Conservation (phyloP, 306 rosid species). For the apple (Malus domestica) region ASM211411v1 NC_041796.1:1031501-1032000, state of each 20-base stretch:
- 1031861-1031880: constrained; percentile 25
- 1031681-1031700: constrained; percentile 73
- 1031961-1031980: not conserved
- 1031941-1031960: not conserved
- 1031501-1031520: constrained; percentile 55
- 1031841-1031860: constrained; percentile 52
- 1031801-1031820: constrained; percentile 60
- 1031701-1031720: constrained; percentile 81
- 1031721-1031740: constrained; percentile 50
- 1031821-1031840: constrained; percentile 56
- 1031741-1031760: constrained; percentile 33
- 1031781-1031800: constrained; percentile 62
- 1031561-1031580: constrained; percentile 39
- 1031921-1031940: not conserved
- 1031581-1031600: constrained; percentile 30
- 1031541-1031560: constrained; percentile 51
- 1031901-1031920: not conserved
- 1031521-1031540: constrained; percentile 69
- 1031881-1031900: not conserved
- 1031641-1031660: constrained; percentile 24
- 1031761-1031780: constrained; percentile 42
- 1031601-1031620: constrained; percentile 55
- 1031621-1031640: constrained; percentile 31
- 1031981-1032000: not conserved
- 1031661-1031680: constrained; percentile 17